These are phyloP conservation scores for Tetradesmus lagerheimii DNA, from an alignment of 139 green algal species.

Conservation along the genomic window DNA sequence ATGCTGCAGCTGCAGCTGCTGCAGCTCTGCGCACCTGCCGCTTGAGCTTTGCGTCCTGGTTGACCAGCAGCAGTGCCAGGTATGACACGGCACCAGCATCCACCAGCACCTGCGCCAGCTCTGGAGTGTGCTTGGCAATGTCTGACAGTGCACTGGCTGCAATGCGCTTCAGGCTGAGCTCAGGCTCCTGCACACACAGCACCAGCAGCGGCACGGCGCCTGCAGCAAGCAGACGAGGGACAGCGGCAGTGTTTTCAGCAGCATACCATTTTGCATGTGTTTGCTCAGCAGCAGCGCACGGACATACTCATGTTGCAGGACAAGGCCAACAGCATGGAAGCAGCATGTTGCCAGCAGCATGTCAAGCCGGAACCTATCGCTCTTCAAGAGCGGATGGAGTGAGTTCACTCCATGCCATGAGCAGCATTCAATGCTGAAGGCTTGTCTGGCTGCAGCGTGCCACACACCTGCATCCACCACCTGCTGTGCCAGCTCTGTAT, in stretches of 20 bases:
- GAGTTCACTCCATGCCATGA: too few species aligned
- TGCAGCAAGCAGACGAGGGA: constrained; percentile 66
- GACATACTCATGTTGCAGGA: neutral
- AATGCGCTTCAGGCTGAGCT: constrained; percentile 89
- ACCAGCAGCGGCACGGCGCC: constrained; percentile 87
- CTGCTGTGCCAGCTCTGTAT: constrained; percentile 84
- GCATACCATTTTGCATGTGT: too few species aligned
- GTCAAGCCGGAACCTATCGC: too few species aligned
- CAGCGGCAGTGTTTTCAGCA: too few species aligned
- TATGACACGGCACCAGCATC: constrained; percentile 89
- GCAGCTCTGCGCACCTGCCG: constrained; percentile 70
- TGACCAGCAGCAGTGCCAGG: constrained; percentile 84
- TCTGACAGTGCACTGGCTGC: constrained; percentile 84
- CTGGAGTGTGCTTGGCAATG: constrained; percentile 90
- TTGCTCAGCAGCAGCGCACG: neutral
- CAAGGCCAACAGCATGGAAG: too few species aligned
- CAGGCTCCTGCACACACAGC: constrained; percentile 90
- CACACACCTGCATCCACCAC: constrained; percentile 53
- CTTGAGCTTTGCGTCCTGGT: constrained; percentile 91
- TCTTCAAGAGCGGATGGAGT: too few species aligned
- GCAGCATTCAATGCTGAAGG: neutral
- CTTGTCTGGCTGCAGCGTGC: neutral
- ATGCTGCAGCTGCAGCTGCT: neutral
- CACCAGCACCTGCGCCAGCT: constrained; percentile 89
- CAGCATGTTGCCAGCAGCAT: too few species aligned